phyloP scores from a whole-genome alignment of 257 asterid species.

The Solanum chmielewskii region DNA sequence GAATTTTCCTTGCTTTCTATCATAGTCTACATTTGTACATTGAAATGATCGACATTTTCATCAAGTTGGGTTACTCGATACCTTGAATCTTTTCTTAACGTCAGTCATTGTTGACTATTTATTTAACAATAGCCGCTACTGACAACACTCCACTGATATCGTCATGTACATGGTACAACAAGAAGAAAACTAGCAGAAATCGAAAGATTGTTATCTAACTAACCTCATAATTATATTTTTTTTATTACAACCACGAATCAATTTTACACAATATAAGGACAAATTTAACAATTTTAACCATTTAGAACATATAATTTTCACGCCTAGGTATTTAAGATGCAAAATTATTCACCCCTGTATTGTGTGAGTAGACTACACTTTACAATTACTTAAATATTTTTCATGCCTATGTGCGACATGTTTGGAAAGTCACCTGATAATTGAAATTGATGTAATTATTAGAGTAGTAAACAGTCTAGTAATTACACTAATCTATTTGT shows the following conservation, averaged over 20 bases:
- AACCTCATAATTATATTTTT: too few species aligned
- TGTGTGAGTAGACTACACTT: not conserved
- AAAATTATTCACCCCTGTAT: not conserved
- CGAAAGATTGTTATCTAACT: too few species aligned
- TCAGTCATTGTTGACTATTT: not conserved
- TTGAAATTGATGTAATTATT: too few species aligned
- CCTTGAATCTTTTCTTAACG: not conserved
- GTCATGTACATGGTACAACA: not conserved
- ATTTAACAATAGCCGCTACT: rapidly evolving
- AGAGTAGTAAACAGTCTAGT: too few species aligned
- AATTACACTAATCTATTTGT: too few species aligned
- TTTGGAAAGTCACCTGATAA: too few species aligned
- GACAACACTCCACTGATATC: not conserved
- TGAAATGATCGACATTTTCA: too few species aligned
- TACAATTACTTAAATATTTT: not conserved
- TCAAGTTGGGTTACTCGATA: not conserved
- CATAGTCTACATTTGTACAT: not conserved
- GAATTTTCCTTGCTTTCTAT: too few species aligned
- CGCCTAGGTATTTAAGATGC: not conserved
- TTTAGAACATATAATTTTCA: not conserved
- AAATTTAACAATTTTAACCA: not conserved
- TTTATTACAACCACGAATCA: too few species aligned
- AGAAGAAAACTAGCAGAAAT: not conserved
- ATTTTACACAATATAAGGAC: not conserved
- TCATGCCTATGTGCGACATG: too few species aligned